Percentiles rank a stretch among this genome's conserved stretches.
Evolutionary conservation across 306 rosid genomes (phyloP).

Genomic region (Pachyrhizus erosus): DNA sequence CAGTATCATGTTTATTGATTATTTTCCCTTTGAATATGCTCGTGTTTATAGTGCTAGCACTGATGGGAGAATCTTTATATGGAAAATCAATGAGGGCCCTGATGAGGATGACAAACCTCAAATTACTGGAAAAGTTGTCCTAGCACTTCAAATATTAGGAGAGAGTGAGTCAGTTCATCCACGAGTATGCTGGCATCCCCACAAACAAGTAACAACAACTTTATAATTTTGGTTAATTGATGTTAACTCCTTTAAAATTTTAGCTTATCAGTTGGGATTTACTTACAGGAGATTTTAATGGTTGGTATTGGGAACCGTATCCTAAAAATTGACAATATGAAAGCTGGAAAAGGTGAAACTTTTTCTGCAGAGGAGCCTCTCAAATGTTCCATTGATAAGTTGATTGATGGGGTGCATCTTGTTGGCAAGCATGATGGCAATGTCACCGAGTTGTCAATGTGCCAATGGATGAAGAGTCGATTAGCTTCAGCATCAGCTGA

Average conservation of each 20-base stretch:
- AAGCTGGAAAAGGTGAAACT: conserved; percentile 63
- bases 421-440: conserved; percentile 71
- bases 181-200: conserved; percentile 84
- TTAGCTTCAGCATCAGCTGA: conserved; percentile 80
- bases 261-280: conserved; percentile 40
- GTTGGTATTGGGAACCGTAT: conserved; percentile 61
- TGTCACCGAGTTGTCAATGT: conserved; percentile 77
- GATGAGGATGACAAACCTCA: conserved; percentile 80
- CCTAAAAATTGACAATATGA: conserved; percentile 66
- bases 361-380: conserved; percentile 69
- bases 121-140: conserved; percentile 65
- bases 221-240: conserved; percentile 18
- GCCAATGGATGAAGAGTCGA: conserved; percentile 84
- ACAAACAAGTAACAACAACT: conserved; percentile 66
- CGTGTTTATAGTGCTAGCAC: conserved; percentile 65
- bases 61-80: conserved; percentile 70
- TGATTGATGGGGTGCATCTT: conserved; percentile 68
- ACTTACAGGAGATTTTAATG: conserved; percentile 68
- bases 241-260: conserved; percentile 4
- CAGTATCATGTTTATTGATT: conserved; percentile 17
- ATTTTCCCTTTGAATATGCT: conserved; percentile 31
- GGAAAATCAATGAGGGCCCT: conserved; percentile 76
- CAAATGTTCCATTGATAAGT: conserved; percentile 63
- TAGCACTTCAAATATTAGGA: conserved; percentile 69
- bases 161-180: conserved; percentile 67